These are phyloP conservation scores for Hypholoma sublateritium DNA, from an alignment of 768 basidiomycete species.

Conservation along the genomic window DNA sequence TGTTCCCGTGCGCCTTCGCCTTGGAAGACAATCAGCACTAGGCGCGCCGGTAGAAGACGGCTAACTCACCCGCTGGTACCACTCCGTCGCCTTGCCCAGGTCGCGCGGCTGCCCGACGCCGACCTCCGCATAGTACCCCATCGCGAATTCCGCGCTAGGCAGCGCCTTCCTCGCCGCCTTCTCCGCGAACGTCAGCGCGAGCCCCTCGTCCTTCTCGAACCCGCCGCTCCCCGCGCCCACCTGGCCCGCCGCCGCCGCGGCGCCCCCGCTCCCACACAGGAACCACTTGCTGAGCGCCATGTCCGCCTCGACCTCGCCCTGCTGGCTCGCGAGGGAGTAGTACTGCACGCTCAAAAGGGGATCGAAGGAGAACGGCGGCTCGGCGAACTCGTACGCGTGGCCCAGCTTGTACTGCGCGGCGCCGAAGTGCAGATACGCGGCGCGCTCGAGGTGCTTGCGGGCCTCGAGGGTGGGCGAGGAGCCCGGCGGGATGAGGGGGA, in stretches of 20 bases:
- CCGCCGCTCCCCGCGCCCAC: slow-evolving; percentile 34
- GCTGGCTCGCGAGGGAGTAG: slow-evolving; percentile 79
- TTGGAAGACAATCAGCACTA: slow-evolving; percentile 24
- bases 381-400: slow-evolving; percentile 89
- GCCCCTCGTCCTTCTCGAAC: slow-evolving; percentile 84
- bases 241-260: slow-evolving; percentile 8
- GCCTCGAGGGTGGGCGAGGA: slow-evolving; percentile 59
- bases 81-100: slow-evolving; percentile 62
- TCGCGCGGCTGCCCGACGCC: slow-evolving; percentile 79
- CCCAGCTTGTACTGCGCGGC: slow-evolving; percentile 94
- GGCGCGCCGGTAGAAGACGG: not conserved
- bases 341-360: slow-evolving; percentile 89
- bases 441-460: slow-evolving; percentile 73
- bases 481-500: slow-evolving; percentile 53
- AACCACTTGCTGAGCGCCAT: slow-evolving; percentile 99
- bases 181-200: slow-evolving; percentile 88
- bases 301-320: slow-evolving; percentile 90
- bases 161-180: slow-evolving; percentile 78
- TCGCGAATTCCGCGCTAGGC: slow-evolving; percentile 86
- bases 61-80: slow-evolving; percentile 61
- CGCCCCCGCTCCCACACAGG: slow-evolving; percentile 70
- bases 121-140: slow-evolving; percentile 94
- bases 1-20: slow-evolving; percentile 78
- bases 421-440: slow-evolving; percentile 82
- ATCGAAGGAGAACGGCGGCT: slow-evolving; percentile 83